phyloP scores from a whole-genome alignment of 2,329 filamentous ascomycete species.

The Colletotrichum ledebouriae region DNA sequence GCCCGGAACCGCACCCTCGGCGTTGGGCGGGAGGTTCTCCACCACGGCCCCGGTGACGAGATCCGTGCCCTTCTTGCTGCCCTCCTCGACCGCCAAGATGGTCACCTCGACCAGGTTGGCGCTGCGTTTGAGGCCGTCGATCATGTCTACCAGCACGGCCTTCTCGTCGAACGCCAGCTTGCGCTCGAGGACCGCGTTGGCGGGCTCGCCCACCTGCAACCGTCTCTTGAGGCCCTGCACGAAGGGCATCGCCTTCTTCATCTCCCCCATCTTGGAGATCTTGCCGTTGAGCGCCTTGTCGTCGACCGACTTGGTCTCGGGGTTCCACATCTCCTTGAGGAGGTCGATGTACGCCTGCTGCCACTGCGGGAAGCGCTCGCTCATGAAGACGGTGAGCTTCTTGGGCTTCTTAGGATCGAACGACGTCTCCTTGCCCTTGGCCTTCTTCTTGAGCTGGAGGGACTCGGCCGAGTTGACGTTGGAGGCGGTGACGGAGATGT shows the following conservation, averaged over 20 bases:
- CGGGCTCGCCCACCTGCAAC: constrained; percentile 77
- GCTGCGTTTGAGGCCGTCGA: constrained; percentile 82
- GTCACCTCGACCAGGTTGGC: constrained; percentile 78
- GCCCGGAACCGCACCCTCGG: constrained; percentile 84
- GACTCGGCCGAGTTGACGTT: constrained; percentile 91
- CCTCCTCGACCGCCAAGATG: constrained; percentile 79
- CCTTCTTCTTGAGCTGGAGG: constrained; percentile 86
- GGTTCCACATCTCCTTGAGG: constrained; percentile 78
- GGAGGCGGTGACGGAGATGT: constrained; percentile 80
- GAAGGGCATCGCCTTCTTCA: constrained; percentile 99
- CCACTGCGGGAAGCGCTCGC: constrained; percentile 87
- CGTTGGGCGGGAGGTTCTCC: constrained; percentile 69
- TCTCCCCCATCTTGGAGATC: constrained; percentile 86
- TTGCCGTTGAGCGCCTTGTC: constrained; percentile 85
- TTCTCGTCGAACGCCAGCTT: constrained; percentile 91
- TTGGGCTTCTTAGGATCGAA: constrained; percentile 95
- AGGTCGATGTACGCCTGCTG: constrained; percentile 91
- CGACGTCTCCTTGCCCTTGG: constrained; percentile 87
- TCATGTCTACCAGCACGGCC: constrained; percentile 81
- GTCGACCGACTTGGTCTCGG: constrained; percentile 72
- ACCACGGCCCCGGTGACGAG: constrained; percentile 68
- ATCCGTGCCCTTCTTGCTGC: constrained; percentile 73
- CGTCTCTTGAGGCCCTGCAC: constrained; percentile 89
- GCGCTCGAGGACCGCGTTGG: constrained; percentile 80
- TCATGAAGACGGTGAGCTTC: constrained; percentile 88